Base-by-base conservation (phyloP, 2,329 filamentous ascomycete genomes). In the Huntiella savannae region DNA sequence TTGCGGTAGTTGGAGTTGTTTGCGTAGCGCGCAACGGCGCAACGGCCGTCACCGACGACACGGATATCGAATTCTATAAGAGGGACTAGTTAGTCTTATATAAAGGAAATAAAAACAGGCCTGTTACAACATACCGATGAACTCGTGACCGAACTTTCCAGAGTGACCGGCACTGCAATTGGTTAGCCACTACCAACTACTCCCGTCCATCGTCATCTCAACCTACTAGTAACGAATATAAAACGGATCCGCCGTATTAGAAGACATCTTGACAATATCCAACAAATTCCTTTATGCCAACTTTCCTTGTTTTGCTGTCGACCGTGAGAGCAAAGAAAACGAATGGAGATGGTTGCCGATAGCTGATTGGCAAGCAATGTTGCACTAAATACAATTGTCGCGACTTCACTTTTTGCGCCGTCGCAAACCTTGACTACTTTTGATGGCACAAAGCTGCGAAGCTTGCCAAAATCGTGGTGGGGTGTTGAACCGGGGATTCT, bases 1-100 rank as follows among this genome's bases (percentile, higher is more conserved):
- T 98, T 98, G 58, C 91, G 79, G 66, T 98, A 98, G 66, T 98
- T 98, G 49, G 88, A 96, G 64, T 98, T 98, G 71, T 98, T 98
- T 53, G 91, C 91, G 65, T 98, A 98, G 63, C 91, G 79, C 32
- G 88, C 86, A 45, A 91, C 83, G 5, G 91, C 91, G 59, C 87
- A 95, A 51, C 84, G 77, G 44, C 91, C 91, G 60, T 98, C 91
- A 46, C 85, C 85, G 40, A 96, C 75, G 17, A 86, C 84, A 47
- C 88, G 76, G 58, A 98, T 91, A 61, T 98, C 91, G 62, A 98
- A 98, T 63, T 98, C 88, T 96, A 54, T 1, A 37, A 13, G 7
- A 37, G 6, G 28, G 16, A 13, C 36, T 48, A 45, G 46, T 34
- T 15, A 12, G 5, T 34, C 2, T n/a, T 16, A 10, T 38, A 16